These are phyloP conservation scores for Ambrosia artemisiifolia DNA, from an alignment of 129 eudicot genomes.

Conservation along the genomic window DNA sequence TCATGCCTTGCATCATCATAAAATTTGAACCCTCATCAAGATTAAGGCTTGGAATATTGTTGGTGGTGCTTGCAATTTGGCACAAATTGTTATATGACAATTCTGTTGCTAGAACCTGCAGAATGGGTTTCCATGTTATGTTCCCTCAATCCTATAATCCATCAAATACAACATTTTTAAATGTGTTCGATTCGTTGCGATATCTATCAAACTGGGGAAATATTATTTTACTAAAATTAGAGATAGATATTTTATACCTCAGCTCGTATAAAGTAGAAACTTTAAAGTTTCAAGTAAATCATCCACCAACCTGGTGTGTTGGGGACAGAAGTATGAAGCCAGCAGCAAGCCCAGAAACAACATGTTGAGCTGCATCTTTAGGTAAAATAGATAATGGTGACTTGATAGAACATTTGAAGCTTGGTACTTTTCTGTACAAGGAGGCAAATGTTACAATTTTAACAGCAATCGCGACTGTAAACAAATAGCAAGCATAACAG, in stretches of 20 bases:
- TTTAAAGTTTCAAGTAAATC: constrained; percentile 1
- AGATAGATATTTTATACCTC: background rate
- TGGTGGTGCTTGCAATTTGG: constrained; percentile 51
- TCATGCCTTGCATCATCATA: constrained; percentile 89
- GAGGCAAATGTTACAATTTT: background rate
- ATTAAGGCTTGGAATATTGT: constrained; percentile 49
- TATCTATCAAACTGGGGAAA: background rate
- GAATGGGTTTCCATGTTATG: constrained; percentile 10
- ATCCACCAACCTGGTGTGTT: constrained; percentile 53
- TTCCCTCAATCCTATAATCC: background rate
- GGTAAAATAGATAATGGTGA: constrained; percentile 26
- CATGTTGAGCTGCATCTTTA: constrained; percentile 43
- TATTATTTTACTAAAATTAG: background rate
- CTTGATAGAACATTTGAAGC: constrained; percentile 37
- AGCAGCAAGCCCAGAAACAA: constrained; percentile 70
- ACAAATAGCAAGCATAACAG: background rate
- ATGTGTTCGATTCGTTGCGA: background rate
- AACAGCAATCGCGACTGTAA: background rate
- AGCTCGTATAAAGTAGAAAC: background rate
- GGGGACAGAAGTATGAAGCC: constrained; percentile 60
- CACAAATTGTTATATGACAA: constrained; percentile 40
- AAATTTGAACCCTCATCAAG: constrained; percentile 49
- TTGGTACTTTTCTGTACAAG: constrained; percentile 43
- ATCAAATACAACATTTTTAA: background rate
- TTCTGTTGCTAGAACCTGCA: constrained; percentile 62